Conservation (phyloP, 192 early-diverging fungal species). For the Rhizophagus clarus region DNA sequence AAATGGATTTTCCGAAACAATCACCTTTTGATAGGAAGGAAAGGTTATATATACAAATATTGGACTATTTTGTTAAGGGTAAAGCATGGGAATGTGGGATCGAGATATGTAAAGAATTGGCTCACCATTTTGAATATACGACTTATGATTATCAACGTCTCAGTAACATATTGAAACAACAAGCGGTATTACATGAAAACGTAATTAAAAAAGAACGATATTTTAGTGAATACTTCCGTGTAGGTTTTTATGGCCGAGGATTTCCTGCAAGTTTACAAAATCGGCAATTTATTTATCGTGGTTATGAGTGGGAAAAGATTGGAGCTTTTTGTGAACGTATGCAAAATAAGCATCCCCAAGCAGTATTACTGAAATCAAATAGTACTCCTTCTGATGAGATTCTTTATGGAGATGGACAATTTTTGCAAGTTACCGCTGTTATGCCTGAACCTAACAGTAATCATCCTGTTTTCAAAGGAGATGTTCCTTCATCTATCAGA, state of each 20-base stretch:
- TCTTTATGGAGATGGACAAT: constrained; percentile 53
- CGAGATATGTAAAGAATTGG: constrained; percentile 64
- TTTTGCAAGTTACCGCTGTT: constrained; percentile 71
- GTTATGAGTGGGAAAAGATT: constrained; percentile 75
- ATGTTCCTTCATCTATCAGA: constrained; percentile 52
- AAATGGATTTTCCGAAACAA: constrained; percentile 54
- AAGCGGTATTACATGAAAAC: constrained; percentile 55
- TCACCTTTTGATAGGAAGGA: constrained; percentile 67
- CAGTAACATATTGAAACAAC: constrained; percentile 53
- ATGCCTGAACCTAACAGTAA: constrained; percentile 57
- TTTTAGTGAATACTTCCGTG: constrained; percentile 69
- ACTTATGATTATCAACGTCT: constrained; percentile 56
- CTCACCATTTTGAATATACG: constrained; percentile 56
- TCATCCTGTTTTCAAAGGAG: constrained; percentile 36
- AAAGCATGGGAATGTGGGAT: constrained; percentile 75
- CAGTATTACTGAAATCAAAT: constrained; percentile 51
- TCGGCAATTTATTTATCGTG: constrained; percentile 73
- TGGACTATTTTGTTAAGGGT: constrained; percentile 64
- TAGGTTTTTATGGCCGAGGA: constrained; percentile 69
- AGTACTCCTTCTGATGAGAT: constrained; percentile 49
- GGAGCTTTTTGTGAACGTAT: constrained; percentile 71
- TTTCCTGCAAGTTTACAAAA: constrained; percentile 56
- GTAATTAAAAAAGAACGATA: constrained; percentile 56
- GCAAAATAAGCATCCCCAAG: constrained; percentile 64
- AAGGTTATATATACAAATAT: constrained; percentile 56